Conservation (phyloP, 352 stramenopile genomes). For the Pythium folliculosum region DNA sequence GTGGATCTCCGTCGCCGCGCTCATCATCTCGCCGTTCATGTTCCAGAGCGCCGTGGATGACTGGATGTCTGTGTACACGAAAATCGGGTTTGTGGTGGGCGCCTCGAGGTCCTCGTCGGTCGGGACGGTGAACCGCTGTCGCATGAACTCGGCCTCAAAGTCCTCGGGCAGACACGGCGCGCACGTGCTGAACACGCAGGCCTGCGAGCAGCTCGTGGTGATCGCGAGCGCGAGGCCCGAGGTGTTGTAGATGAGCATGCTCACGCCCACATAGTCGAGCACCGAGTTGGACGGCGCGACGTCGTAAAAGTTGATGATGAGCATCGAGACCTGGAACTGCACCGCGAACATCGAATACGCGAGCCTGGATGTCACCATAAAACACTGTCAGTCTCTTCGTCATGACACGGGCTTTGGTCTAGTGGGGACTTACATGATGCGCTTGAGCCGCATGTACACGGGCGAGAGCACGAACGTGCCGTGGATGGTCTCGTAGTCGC, state of each 20-base stretch:
- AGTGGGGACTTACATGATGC: slow-evolving; percentile 50
- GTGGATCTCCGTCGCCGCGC: slow-evolving; percentile 29
- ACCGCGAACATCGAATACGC: slow-evolving; percentile 63
- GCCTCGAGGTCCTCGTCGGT: slow-evolving; percentile 18
- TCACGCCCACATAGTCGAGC: slow-evolving; percentile 11
- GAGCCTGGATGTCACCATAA: slow-evolving; percentile 39
- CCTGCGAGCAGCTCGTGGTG: slow-evolving; percentile 21
- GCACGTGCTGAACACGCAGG: slow-evolving; percentile 21
- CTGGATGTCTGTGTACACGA: slow-evolving; percentile 37
- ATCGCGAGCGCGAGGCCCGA: slow-evolving; percentile 14
- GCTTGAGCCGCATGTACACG: slow-evolving; percentile 66
- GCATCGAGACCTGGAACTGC: slow-evolving; percentile 44
- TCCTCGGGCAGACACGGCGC: slow-evolving; percentile 14
- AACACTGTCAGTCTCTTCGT: not conserved
- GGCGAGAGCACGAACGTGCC: slow-evolving; percentile 62
- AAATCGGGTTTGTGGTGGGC: slow-evolving; percentile 27
- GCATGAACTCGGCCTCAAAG: slow-evolving; percentile 18
- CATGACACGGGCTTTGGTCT: not conserved
- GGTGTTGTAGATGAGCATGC: slow-evolving; percentile 12
- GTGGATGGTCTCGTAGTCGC: slow-evolving; percentile 67
- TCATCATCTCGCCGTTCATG: slow-evolving; percentile 37
- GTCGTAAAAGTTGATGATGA: slow-evolving; percentile 21
- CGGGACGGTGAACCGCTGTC: slow-evolving; percentile 5
- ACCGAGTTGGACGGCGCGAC: not conserved
- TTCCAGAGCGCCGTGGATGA: slow-evolving; percentile 22